Evolutionary conservation across 306 rosid species (phyloP), one percentile per base, ranked within the genome.

Genomic region (Elaeagnus macrophylla): DNA sequence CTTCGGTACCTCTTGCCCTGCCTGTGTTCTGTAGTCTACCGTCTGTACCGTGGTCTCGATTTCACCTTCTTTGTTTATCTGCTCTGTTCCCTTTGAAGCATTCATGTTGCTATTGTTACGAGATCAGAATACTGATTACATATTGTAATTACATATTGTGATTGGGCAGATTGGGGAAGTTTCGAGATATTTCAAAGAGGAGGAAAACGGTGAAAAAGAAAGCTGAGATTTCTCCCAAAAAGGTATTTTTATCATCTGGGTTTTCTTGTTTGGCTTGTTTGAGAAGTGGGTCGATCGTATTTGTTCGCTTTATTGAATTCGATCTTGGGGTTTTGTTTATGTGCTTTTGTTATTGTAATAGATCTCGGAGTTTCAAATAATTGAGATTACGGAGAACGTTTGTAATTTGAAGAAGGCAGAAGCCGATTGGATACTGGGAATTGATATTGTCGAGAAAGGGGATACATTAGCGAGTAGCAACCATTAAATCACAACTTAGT

Each of bases 341-440:
- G 37, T 37, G 20, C 18, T 54, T 65, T 14, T n/a, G n/a, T n/a
- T 65, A 42, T 50, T n/a, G 15, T 2, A 52, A 17, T 74, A 84
- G 97, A 86, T 86, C 82, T 86, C 95, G 55, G 97, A 91, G 77
- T 76, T 74, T 73, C 85, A 86, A 61, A 82, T 91, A 37, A 91
- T 91, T 68, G 96, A 91, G 79, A 81, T 91, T 57, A 75, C 89
- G 45, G 96, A 91, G 93, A 91, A 84, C 73, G 89, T 82, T 63
- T 91, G 96, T 59, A 84, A 84, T 77, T 74, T 91, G 77, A 91
- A 86, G 80, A 91, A 84, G 72, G 77, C 73, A 0, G 96, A 86
- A 75, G 96, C 95, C 11, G 96, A 91, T 78, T 91, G 97, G 96
- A 86, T 91, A 57, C 68, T 91, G 70, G 72, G 67, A 70, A 84